A percentile compares a stretch with the other conserved stretches of the same genome.
These are phyloP conservation scores for Pyracantha coccinea DNA, from an alignment of 331 rosid species.

Conservation along the genomic window DNA sequence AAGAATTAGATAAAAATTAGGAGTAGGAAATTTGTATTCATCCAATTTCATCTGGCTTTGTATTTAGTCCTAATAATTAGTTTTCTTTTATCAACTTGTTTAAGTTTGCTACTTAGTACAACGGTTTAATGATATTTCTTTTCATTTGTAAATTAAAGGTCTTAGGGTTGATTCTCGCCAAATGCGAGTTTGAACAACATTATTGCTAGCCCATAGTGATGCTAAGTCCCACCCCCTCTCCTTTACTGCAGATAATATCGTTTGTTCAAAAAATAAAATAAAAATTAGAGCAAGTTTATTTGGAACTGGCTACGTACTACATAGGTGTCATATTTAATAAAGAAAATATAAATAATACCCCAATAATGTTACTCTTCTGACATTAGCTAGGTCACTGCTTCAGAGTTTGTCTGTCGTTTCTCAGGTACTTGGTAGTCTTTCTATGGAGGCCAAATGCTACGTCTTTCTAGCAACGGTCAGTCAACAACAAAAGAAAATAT, in stretches of 20 bases:
- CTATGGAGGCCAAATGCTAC: not conserved
- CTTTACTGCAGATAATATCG: no score
- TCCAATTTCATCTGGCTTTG: not conserved
- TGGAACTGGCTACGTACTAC: not conserved
- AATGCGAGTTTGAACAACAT: no score
- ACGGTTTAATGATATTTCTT: fast-evolving
- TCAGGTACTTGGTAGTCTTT: not conserved
- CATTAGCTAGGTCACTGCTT: not conserved
- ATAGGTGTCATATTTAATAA: not conserved
- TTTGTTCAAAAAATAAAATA: no score
- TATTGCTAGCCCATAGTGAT: fast-evolving
- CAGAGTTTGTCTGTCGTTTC: not conserved
- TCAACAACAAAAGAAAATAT: not conserved
- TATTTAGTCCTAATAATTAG: not conserved
- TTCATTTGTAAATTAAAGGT: no score
- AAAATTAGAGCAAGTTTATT: not conserved
- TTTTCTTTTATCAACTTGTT: not conserved
- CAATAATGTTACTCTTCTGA: not conserved
- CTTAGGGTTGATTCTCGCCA: no score
- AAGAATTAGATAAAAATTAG: not conserved
- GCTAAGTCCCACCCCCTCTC: fast-evolving
- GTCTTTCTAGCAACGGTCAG: not conserved
- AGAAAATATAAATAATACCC: no score
- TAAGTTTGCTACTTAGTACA: no score
- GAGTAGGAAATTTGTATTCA: not conserved